Evolutionary conservation across 352 stramenopile species (phyloP), one percentile per base, ranked within the genome.

Genomic region (Pythium monospermum): DNA sequence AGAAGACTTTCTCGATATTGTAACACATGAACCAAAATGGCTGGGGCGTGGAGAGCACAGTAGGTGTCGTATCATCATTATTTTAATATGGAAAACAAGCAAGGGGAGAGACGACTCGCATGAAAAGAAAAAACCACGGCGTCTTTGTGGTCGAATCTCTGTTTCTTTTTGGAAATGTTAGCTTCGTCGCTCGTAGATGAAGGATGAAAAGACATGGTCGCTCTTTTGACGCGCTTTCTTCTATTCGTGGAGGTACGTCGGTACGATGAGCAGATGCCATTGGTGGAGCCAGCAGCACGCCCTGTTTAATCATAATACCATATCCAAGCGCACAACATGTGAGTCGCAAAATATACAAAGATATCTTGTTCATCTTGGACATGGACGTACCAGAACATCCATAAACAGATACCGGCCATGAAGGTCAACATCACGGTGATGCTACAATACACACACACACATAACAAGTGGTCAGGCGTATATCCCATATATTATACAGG

Each of bases 261-360:
- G 83, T 26, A 91, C 81, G 35, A 94, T 71, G 39, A 94, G 66
- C 47, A 92, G 85, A 72, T 94, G 83, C 83, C 83, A 94, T 71
- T 94, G 83, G 66, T 94, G 83, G 53, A 94, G 53, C 83, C 83
- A 94, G 76, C 78, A 91, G 59, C 83, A 94, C n/a, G 81, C 83
- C 80, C 80, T 91, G 36, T 31, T 36, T 39, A 19, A 26, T 51
- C 23, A 41, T n/a, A n/a, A n/a, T n/a, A n/a, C n/a, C n/a, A n/a
- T n/a, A n/a, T n/a, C n/a, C n/a, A n/a, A n/a, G n/a, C n/a, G n/a
- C n/a, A n/a, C n/a, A n/a, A n/a, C n/a, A n/a, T n/a, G n/a, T n/a
- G n/a, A n/a, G n/a, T n/a, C n/a, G n/a, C n/a, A 32, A 48, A 36
- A 51, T 39, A 31, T 39, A 36, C 23, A 44, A 26, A 8, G 13